Evolutionary conservation across 1,139 yeast species (phyloP).

Genomic region (Wickerhamiella infanticola): DNA sequence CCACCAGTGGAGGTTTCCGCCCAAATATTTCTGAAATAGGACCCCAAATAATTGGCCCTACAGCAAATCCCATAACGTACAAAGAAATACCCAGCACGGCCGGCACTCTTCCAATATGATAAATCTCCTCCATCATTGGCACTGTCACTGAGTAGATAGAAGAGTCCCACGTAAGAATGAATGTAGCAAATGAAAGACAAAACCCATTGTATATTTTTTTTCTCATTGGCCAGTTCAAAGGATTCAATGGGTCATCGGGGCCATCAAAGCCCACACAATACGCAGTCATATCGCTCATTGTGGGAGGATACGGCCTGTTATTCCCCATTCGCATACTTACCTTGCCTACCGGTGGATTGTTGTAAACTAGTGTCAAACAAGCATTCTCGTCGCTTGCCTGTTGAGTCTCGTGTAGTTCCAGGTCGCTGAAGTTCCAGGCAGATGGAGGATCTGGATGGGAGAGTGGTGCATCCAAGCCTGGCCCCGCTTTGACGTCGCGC

Average conservation of each 20-base stretch:
- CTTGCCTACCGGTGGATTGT: background rate
- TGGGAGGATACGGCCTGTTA: constrained; percentile 1
- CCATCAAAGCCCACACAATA: constrained; percentile 40
- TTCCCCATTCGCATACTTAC: background rate
- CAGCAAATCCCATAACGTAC: constrained; percentile 67
- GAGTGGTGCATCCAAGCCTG: too few relatives aligned
- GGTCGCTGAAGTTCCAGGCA: background rate
- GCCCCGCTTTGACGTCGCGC: too few relatives aligned
- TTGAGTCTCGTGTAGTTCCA: background rate
- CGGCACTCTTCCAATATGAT: constrained; percentile 38
- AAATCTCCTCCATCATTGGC: constrained; percentile 28
- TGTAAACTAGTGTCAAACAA: background rate
- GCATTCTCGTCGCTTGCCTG: background rate
- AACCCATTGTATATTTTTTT: constrained; percentile 12
- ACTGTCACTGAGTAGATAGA: constrained; percentile 46
- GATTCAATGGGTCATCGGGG: constrained; percentile 34
- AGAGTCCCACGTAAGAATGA: constrained; percentile 42
- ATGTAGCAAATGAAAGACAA: constrained; percentile 15
- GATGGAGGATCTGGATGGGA: too few relatives aligned
- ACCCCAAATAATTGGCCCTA: constrained; percentile 72
- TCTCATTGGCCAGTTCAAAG: constrained; percentile 31
- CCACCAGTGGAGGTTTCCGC: constrained; percentile 40
- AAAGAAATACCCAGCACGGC: constrained; percentile 53
- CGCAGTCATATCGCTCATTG: constrained; percentile 16
- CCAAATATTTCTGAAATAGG: constrained; percentile 69